A percentile compares a stretch with the other conserved stretches of the same genome.
Conservation (phyloP, 345 rosid species). For the Eucalyptus lansdowneana region DNA sequence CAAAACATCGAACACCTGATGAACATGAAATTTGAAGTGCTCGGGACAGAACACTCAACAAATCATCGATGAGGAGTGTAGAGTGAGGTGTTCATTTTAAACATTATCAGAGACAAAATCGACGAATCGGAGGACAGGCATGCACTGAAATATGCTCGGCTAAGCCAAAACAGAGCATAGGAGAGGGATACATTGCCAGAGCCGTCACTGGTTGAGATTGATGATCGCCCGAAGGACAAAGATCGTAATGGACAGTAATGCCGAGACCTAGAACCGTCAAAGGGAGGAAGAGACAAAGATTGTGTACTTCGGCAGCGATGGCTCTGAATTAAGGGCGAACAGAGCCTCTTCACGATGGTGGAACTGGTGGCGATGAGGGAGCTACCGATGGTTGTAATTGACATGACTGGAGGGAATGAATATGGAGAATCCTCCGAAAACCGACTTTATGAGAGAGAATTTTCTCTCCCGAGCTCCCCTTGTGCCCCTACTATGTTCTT, state of each 20-base stretch:
- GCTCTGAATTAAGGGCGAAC: no score
- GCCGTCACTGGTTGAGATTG: not conserved
- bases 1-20: not conserved
- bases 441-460: no score
- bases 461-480: no score
- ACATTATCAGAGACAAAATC: not conserved
- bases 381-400: not conserved
- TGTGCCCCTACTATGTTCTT: no score
- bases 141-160: not conserved
- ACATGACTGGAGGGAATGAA: no score
- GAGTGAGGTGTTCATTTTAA: not conserved
- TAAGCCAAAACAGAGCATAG: not conserved
- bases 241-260: no score
- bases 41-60: not conserved
- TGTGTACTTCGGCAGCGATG: no score
- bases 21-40: not conserved
- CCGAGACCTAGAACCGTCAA: no score
- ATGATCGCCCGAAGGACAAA: no score
- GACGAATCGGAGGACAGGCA: not conserved
- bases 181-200: not conserved
- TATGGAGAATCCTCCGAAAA: no score
- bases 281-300: no score
- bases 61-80: not conserved
- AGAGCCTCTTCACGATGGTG: not conserved
- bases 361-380: not conserved